Evolutionary conservation across 257 asterid species (phyloP).

Genomic region (Capsicum chinense): DNA sequence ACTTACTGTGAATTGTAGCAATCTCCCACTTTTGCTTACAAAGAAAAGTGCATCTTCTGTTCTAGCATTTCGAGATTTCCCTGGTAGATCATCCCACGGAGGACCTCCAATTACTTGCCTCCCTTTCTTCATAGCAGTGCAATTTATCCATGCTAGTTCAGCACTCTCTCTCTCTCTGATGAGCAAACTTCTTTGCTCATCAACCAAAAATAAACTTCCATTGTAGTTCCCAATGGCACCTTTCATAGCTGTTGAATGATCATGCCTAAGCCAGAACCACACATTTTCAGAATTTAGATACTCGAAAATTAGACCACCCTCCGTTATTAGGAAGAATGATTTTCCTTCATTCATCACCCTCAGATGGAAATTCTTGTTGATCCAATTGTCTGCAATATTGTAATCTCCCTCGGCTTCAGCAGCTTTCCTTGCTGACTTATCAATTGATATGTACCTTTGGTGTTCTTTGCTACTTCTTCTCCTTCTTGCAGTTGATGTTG

Average conservation of each 20-base stretch:
- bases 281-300: constrained; percentile 64
- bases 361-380: constrained; percentile 51
- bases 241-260: constrained; percentile 55
- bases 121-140: constrained; percentile 80
- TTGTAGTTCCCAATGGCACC: constrained; percentile 78
- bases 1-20: constrained; percentile 73
- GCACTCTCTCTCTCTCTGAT: constrained; percentile 66
- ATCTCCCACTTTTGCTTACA: constrained; percentile 68
- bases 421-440: constrained; percentile 36
- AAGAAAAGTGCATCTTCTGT: constrained; percentile 72
- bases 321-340: constrained; percentile 70
- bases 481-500: constrained; percentile 50
- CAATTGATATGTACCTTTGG: constrained; percentile 53
- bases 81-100: constrained; percentile 76
- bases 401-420: constrained; percentile 38
- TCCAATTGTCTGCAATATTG: constrained; percentile 31
- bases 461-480: constrained; percentile 58
- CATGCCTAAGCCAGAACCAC: constrained; percentile 85
- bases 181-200: constrained; percentile 70
- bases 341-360: constrained; percentile 69
- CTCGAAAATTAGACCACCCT: constrained; percentile 57
- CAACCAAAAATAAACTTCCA: constrained; percentile 76
- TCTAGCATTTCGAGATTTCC: constrained; percentile 51
- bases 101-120: constrained; percentile 69
- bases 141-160: constrained; percentile 75